Percentiles rank a stretch among this genome's conserved stretches.
Evolutionary conservation across 805 yeast species (phyloP).

Genomic region (Candida nanaspora): DNA sequence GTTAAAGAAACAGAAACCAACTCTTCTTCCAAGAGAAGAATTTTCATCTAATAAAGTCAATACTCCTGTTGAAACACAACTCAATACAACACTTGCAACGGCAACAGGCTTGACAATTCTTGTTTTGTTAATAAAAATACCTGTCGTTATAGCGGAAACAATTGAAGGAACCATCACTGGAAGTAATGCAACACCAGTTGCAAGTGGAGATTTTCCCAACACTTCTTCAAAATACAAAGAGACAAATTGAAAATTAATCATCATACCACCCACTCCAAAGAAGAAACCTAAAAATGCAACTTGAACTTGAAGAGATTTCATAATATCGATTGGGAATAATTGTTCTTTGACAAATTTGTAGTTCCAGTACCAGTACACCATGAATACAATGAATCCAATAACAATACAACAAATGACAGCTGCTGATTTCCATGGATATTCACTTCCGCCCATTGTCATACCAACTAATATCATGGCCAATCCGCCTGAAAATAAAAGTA

Average conservation of each 20-base stretch:
- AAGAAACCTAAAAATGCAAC: conserved; percentile 31
- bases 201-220: conserved; percentile 31
- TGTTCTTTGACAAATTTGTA: conserved; percentile 37
- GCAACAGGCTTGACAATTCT: conserved; percentile 35
- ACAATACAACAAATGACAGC: conserved; percentile 42
- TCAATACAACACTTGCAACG: conserved; percentile 27
- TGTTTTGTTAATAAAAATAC: conserved; percentile 30
- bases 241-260: conserved; percentile 28
- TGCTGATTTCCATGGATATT: conserved; percentile 47
- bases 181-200: conserved; percentile 38
- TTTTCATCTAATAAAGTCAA: conserved; percentile 32
- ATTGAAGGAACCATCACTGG: conserved; percentile 36
- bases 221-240: conserved; percentile 45
- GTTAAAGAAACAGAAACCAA: conserved; percentile 37
- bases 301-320: conserved; percentile 25
- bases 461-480: conserved; percentile 42
- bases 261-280: conserved; percentile 33
- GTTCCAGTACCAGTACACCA: conserved; percentile 33
- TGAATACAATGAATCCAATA: conserved; percentile 33
- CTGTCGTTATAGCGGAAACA: conserved; percentile 30
- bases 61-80: conserved; percentile 38
- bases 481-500: conserved; percentile 33
- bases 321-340: conserved; percentile 36
- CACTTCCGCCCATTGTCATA: conserved; percentile 48
- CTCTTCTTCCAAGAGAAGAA: conserved; percentile 26